A percentile compares a stretch with the other conserved stretches of the same genome.
Conservation (phyloP, 306 rosid genomes). For the Carpinus fangiana region DNA sequence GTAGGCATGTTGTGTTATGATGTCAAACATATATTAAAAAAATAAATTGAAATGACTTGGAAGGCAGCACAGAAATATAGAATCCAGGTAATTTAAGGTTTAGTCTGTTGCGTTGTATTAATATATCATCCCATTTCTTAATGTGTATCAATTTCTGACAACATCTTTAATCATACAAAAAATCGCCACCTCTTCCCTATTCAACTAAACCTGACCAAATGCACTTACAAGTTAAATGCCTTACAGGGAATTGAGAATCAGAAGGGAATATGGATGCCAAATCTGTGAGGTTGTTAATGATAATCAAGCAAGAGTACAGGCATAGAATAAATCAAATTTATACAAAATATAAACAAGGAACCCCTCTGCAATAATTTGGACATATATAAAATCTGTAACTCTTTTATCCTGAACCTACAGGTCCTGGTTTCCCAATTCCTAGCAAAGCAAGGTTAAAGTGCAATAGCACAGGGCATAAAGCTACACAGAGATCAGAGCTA, state of each 20-base stretch:
- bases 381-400: background rate
- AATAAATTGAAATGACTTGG: background rate
- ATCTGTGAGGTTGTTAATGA: background rate
- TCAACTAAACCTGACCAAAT: background rate
- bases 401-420: background rate
- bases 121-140: background rate
- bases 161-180: background rate
- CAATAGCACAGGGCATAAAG: background rate
- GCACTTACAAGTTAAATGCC: background rate
- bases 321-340: background rate
- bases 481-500: background rate
- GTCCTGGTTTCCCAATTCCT: background rate
- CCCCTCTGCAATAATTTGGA: background rate
- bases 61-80: background rate
- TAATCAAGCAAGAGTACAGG: background rate
- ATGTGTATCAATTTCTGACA: background rate
- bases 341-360: background rate
- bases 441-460: slow-evolving; percentile 4
- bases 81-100: background rate
- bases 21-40: background rate
- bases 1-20: no score
- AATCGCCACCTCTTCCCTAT: background rate
- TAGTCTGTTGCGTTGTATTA: background rate
- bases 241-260: background rate
- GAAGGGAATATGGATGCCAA: background rate